Conservation (phyloP, 225 moss, liverwort and hornwort species). For the Neckera pumila region DNA sequence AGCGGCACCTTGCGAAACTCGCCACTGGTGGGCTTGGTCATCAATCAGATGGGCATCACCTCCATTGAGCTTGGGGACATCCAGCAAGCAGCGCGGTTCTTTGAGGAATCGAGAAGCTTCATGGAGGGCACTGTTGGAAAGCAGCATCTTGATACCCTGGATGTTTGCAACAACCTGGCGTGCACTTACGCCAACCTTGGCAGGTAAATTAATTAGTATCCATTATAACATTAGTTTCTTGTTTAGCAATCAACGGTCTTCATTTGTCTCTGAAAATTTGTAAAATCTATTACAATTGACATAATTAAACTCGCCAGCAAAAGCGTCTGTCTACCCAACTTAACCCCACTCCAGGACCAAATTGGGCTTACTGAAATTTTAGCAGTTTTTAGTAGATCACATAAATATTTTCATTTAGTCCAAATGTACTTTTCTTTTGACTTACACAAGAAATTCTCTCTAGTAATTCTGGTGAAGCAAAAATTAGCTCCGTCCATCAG, state of each 20-base stretch:
- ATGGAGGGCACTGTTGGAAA: constrained; percentile 56
- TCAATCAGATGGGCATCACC: constrained; percentile 76
- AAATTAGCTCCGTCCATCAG: not conserved
- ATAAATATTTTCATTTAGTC: not conserved
- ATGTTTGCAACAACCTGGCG: constrained; percentile 79
- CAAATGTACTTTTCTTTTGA: not conserved
- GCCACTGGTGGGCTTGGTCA: constrained; percentile 49
- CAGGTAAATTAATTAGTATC: constrained; percentile 20
- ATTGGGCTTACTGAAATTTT: too few species aligned
- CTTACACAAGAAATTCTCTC: not conserved
- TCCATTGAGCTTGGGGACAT: constrained; percentile 66
- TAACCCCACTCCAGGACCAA: not conserved
- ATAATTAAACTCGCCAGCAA: not conserved
- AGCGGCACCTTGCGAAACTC: constrained; percentile 36
- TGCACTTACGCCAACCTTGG: constrained; percentile 76
- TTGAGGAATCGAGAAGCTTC: constrained; percentile 54
- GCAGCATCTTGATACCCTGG: constrained; percentile 61
- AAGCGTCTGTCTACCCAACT: not conserved
- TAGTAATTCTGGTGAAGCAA: not conserved
- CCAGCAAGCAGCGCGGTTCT: constrained; percentile 28
- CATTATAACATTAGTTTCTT: too few species aligned
- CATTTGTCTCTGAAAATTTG: too few species aligned
- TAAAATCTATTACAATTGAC: not conserved
- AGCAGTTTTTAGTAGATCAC: not conserved
- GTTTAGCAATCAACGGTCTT: not conserved